Conservation (phyloP, 2,329 filamentous ascomycete genomes). For the Xylariaceae sp. region DNA sequence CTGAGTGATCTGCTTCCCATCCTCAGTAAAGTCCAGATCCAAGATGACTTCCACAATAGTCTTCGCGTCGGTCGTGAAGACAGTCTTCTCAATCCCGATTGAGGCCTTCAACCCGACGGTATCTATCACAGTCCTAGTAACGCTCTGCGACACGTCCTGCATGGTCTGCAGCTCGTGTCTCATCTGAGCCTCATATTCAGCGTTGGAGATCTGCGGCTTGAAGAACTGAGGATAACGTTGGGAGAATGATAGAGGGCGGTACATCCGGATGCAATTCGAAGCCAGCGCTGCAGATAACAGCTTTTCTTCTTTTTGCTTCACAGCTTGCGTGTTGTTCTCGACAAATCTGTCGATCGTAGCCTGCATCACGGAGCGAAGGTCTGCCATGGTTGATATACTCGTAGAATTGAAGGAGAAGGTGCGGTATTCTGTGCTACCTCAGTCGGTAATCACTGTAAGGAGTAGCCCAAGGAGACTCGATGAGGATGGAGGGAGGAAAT, state of each 20-base stretch:
- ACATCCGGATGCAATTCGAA: conserved; percentile 17
- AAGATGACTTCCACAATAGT: conserved; percentile 18
- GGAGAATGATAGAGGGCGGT: conserved; percentile 20
- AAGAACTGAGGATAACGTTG: conserved; percentile 21
- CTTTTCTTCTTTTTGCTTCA: conserved; percentile 16
- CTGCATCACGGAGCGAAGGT: conserved; percentile 8
- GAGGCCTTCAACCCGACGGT: conserved; percentile 9
- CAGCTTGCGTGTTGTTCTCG: conserved; percentile 18
- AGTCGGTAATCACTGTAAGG: too few species aligned
- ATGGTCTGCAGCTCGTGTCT: conserved; percentile 14
- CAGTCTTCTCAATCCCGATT: conserved; percentile 19
- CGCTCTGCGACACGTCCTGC: conserved; percentile 14
- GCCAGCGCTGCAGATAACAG: conserved; percentile 17
- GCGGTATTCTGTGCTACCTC: too few species aligned
- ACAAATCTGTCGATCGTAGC: conserved; percentile 8
- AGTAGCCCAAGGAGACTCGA: too few species aligned
- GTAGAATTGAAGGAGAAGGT: too few species aligned
- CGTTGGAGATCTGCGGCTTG: conserved; percentile 18
- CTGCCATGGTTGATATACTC: conserved; percentile 8
- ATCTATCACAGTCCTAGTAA: conserved; percentile 20
- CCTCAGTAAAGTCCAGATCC: conserved; percentile 18
- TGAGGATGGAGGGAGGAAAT: too few species aligned
- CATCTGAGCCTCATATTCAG: conserved; percentile 22
- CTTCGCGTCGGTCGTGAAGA: conserved; percentile 10
- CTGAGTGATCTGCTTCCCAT: conserved; percentile 18